These are phyloP conservation scores for Usnea hakonensis DNA, from an alignment of 495 filamentous ascomycete species.

Conservation along the genomic window DNA sequence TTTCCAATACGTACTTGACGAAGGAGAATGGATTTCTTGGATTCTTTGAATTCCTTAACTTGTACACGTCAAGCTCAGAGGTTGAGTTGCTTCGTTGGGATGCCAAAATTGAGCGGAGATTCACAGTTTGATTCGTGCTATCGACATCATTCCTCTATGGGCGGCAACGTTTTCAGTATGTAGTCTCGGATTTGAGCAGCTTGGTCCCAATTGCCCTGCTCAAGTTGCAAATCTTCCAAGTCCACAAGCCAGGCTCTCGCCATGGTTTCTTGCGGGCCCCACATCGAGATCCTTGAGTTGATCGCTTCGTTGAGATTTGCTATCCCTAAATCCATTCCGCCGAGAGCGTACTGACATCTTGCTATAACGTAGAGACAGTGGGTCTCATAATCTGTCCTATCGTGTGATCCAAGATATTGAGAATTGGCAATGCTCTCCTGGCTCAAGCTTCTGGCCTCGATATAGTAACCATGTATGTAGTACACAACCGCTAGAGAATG, in stretches of 20 bases:
- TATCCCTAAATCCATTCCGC: not conserved
- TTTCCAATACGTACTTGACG: too few relatives aligned
- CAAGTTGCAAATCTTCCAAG: conserved; percentile 1
- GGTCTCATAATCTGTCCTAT: not conserved
- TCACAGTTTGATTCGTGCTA: not conserved
- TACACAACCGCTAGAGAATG: not conserved
- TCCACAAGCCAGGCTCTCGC: not conserved
- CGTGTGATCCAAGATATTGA: not conserved
- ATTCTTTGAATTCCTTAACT: not conserved
- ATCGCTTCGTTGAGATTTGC: not conserved
- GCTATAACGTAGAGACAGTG: not conserved
- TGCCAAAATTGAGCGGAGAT: too few relatives aligned
- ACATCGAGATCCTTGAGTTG: not conserved
- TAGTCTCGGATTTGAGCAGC: conserved; percentile 10
- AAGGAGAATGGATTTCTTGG: too few relatives aligned
- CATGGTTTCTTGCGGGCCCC: not conserved
- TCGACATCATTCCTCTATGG: not conserved
- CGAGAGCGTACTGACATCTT: not conserved
- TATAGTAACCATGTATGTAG: rapidly evolving
- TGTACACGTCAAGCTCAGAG: not conserved
- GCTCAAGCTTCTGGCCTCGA: not conserved
- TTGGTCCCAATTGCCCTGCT: conserved; percentile 25
- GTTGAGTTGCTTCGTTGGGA: too few relatives aligned
- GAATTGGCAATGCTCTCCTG: not conserved
- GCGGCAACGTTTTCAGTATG: not conserved